A percentile compares a stretch with the other conserved stretches of the same genome.
These are phyloP conservation scores for Thalassiosira sp. DNA, from an alignment of 352 stramenopile species.

Conservation along the genomic window DNA sequence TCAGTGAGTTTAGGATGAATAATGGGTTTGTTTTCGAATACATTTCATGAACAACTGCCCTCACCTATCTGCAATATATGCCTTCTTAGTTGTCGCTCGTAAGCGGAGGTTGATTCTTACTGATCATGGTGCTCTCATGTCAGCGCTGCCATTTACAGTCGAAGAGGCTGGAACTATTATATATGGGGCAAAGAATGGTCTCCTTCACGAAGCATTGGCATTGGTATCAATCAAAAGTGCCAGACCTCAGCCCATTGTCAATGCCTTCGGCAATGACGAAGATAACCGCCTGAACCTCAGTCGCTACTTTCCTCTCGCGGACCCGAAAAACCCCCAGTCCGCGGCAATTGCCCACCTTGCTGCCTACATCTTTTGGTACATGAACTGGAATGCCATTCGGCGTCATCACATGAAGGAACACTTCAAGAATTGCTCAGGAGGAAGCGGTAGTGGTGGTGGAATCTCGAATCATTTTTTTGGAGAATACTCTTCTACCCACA, in stretches of 20 bases:
- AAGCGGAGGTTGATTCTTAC: conserved; percentile 28
- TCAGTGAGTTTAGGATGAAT: conserved; percentile 16
- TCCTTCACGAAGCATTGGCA: conserved; percentile 48
- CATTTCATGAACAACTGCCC: background rate
- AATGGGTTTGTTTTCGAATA: too few species aligned
- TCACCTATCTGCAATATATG: background rate
- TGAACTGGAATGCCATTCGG: conserved; percentile 32
- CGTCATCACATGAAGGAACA: conserved; percentile 23
- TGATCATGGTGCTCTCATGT: conserved; percentile 33
- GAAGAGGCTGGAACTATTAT: conserved; percentile 37
- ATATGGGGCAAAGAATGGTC: conserved; percentile 28
- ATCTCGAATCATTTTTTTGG: conserved; percentile 18
- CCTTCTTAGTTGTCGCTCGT: conserved; percentile 2
- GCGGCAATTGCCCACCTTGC: conserved; percentile 43
- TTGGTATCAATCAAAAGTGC: conserved; percentile 36
- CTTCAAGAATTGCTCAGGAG: conserved; percentile 19
- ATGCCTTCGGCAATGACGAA: conserved; percentile 29
- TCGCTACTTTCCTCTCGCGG: conserved; percentile 28
- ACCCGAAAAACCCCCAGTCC: conserved; percentile 27
- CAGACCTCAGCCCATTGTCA: conserved; percentile 45
- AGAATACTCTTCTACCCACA: background rate
- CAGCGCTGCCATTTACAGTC: conserved; percentile 45
- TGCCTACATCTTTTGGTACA: conserved; percentile 54
- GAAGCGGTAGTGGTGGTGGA: background rate
- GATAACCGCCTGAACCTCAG: conserved; percentile 23